Evolutionary conservation across 106 monocot genomes (phyloP), one percentile per base, ranked within the genome.

Genomic region (Dendrobium chrysotoxum): DNA sequence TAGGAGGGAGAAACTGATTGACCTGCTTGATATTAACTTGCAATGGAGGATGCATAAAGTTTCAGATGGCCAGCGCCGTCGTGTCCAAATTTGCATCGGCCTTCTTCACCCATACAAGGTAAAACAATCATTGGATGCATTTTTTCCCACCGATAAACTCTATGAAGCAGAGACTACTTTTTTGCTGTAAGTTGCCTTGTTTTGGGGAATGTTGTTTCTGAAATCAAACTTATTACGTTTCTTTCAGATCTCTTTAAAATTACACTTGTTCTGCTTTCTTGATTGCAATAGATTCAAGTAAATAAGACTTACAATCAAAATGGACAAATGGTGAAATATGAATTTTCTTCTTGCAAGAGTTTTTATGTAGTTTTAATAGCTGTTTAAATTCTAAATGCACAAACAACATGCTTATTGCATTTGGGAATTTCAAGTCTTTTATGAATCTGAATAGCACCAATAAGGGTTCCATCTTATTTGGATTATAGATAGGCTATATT

Each of bases 31-130:
- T 78, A 98, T 98, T 45, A 89, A 98, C 82, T 86, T 98, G 53
- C 83, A 91, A 44, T 98, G 97, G 97, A 84, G 92, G 75, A 98
- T 98, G 97, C 97, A 98, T 88, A 98, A 92, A 98, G 97, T 98
- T 81, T 98, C 97, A 46, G 97, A 98, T 82, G 97, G 97, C 9
- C 94, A 98, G 54, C 90, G 97, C 28, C 90, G 94, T 13, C 89
- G 97, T 28, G 97, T 98, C 30, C 97, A 98, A 85, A 98, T 98
- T 45, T 98, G 97, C 86, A 98, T 98, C 92, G 94, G 97, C 20
- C 97, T 98, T 86, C 92, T 98, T 70, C 92, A 91, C 71, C 97
- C 97, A 65, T 98, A 82, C 86, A 92, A 91, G 94, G 97, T 92
- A 74, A 70, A 73, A n/a, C n/a, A 2, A 78, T 35, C 16, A 21